Conservation (phyloP, 768 basidiomycete species). For the Fomitopsis serialis region DNA sequence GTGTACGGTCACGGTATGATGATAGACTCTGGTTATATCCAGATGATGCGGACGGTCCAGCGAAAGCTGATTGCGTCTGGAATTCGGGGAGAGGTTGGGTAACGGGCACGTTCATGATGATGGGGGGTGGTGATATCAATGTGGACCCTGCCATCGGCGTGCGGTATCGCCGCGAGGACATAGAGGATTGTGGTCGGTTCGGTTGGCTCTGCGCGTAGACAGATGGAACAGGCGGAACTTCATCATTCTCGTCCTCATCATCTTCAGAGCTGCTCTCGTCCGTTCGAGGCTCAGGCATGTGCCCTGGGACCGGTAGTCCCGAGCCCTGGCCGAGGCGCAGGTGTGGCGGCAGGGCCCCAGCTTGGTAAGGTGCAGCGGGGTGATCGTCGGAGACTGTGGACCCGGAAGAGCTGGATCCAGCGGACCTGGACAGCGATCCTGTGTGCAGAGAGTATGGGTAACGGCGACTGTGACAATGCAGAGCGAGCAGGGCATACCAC, state of each 20-base stretch:
- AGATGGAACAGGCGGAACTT: slow-evolving; percentile 29
- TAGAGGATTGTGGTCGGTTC: slow-evolving; percentile 68
- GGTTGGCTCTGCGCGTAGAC: slow-evolving; percentile 31
- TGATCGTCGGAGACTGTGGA: slow-evolving; percentile 52
- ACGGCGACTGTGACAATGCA: neutral
- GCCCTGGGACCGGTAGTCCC: slow-evolving; percentile 6
- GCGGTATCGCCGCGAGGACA: slow-evolving; percentile 73
- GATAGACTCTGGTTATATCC: slow-evolving; percentile 23
- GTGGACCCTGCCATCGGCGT: slow-evolving; percentile 67
- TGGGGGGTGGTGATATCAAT: slow-evolving; percentile 43
- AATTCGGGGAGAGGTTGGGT: slow-evolving; percentile 70
- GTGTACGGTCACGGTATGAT: neutral
- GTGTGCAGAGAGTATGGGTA: neutral
- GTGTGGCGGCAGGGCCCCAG: slow-evolving; percentile 6
- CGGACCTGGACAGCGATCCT: slow-evolving; percentile 42
- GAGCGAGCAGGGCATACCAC: slow-evolving; percentile 44
- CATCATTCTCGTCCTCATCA: slow-evolving; percentile 48
- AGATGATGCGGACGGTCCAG: slow-evolving; percentile 34
- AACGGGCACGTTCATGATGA: slow-evolving; percentile 39
- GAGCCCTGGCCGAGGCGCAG: slow-evolving; percentile 2
- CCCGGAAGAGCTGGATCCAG: slow-evolving; percentile 58
- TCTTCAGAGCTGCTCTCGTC: slow-evolving; percentile 22
- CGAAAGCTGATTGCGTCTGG: slow-evolving; percentile 71
- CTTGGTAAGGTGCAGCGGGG: slow-evolving; percentile 9
- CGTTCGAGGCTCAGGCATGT: neutral